Conservation (phyloP, 2,329 filamentous ascomycete genomes). For the Ophiognomonia clavigignenti-juglandacearum region DNA sequence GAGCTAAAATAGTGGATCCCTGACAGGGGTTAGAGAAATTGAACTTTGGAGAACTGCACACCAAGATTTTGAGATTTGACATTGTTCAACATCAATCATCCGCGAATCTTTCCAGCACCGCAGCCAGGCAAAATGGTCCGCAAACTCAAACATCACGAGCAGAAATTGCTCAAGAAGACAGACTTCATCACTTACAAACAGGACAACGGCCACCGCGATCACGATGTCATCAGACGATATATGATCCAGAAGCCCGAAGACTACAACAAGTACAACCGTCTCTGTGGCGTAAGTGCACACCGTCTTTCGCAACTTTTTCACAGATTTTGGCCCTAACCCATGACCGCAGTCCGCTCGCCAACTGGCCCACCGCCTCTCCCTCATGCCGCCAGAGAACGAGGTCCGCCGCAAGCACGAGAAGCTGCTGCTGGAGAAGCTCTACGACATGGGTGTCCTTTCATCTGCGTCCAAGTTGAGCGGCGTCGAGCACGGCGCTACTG, state of each 20-base stretch:
- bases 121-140: slow-evolving; percentile 66
- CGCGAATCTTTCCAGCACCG: background rate
- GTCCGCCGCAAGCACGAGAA: slow-evolving; percentile 80
- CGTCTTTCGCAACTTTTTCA: background rate
- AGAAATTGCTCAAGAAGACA: slow-evolving; percentile 87
- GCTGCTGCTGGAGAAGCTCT: slow-evolving; percentile 83
- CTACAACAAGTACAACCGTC: slow-evolving; percentile 63
- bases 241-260: slow-evolving; percentile 86
- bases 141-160: slow-evolving; percentile 94
- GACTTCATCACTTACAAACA: slow-evolving; percentile 94
- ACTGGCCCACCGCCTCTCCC: slow-evolving; percentile 80
- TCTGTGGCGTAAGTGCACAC: slow-evolving; percentile 58
- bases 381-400: slow-evolving; percentile 74
- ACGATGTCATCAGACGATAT: slow-evolving; percentile 75
- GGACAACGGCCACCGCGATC: slow-evolving; percentile 81
- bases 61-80: slow-evolving; percentile 16
- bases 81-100: too few relatives aligned
- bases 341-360: slow-evolving; percentile 68
- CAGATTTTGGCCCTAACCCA: slow-evolving; percentile 20
- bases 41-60: background rate
- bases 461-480: slow-evolving; percentile 72
- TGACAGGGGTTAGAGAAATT: too few relatives aligned
- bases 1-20: slow-evolving; percentile 3
- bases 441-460: slow-evolving; percentile 83
- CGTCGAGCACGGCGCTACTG: slow-evolving; percentile 84